These are phyloP conservation scores for Pythium insidiosum DNA, from an alignment of 352 stramenopile genomes.

Conservation along the genomic window DNA sequence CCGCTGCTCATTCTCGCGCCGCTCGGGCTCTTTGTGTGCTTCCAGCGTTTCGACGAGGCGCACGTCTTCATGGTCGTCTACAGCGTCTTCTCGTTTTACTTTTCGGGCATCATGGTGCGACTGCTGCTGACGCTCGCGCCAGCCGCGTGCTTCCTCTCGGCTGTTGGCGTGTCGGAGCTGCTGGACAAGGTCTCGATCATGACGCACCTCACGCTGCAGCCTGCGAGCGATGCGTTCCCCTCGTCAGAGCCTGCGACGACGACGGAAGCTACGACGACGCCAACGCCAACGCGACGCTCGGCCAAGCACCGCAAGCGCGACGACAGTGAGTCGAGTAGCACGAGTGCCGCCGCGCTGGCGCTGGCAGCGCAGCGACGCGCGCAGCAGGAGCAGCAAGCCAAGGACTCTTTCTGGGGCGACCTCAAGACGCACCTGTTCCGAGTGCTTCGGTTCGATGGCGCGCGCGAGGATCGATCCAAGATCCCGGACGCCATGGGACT, in stretches of 20 bases:
- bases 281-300: too few species aligned
- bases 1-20: constrained; percentile 83
- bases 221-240: background rate
- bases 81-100: constrained; percentile 88
- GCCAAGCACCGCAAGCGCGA: background rate
- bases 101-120: constrained; percentile 90
- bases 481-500: constrained; percentile 11
- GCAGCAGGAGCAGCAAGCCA: background rate
- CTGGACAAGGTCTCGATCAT: constrained; percentile 21
- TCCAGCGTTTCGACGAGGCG: constrained; percentile 48
- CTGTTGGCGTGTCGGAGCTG: constrained; percentile 69
- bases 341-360: background rate
- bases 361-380: background rate
- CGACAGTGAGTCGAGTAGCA: background rate
- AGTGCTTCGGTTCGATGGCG: background rate
- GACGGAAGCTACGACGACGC: background rate
- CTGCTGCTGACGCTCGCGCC: constrained; percentile 89
- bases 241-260: too few species aligned
- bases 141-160: constrained; percentile 83
- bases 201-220: background rate
- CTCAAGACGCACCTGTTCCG: background rate
- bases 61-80: constrained; percentile 91
- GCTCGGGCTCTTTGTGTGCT: constrained; percentile 86
- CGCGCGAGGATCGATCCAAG: too few species aligned
- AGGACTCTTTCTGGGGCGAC: background rate